These are phyloP conservation scores for Acephala macrosclerotiorum DNA, from an alignment of 2,329 filamentous ascomycete species.

Conservation along the genomic window DNA sequence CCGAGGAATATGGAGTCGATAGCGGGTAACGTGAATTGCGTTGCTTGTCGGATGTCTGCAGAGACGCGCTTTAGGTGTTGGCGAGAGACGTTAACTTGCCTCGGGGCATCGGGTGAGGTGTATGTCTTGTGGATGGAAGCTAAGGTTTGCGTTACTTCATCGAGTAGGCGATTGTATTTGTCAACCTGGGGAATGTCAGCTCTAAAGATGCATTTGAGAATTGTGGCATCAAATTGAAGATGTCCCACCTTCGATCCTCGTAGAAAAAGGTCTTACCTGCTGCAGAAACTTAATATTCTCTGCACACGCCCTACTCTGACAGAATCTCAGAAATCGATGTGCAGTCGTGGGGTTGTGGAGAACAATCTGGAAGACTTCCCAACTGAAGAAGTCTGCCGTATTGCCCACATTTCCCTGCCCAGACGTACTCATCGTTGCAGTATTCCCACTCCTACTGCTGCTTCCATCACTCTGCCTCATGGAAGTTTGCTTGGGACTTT, in stretches of 20 bases:
- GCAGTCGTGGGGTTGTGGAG: constrained; percentile 56
- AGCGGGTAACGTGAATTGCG: constrained; percentile 41
- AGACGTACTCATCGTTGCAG: background rate
- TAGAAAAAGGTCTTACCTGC: constrained; percentile 53
- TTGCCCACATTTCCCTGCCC: constrained; percentile 36
- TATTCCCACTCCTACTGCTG: constrained; percentile 18
- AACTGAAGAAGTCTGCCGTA: constrained; percentile 56
- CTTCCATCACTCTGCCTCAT: constrained; percentile 12
- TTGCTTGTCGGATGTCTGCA: constrained; percentile 33
- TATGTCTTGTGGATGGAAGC: constrained; percentile 54
- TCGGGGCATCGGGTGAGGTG: constrained; percentile 45
- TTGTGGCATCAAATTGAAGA: too few relatives aligned
- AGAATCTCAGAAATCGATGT: constrained; percentile 56
- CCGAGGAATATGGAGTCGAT: constrained; percentile 46
- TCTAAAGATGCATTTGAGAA: background rate
- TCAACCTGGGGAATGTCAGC: constrained; percentile 45
- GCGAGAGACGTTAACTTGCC: constrained; percentile 38
- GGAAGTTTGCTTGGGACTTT: constrained; percentile 6
- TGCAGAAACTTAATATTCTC: constrained; percentile 60
- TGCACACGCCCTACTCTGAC: constrained; percentile 53
- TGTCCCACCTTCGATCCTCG: too few relatives aligned
- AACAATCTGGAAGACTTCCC: constrained; percentile 58
- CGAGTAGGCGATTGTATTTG: constrained; percentile 53
- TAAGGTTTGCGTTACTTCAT: constrained; percentile 54
- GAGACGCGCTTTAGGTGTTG: constrained; percentile 30